Conservation (phyloP, 495 filamentous ascomycete genomes). For the Trichoderma asperelloides region DNA sequence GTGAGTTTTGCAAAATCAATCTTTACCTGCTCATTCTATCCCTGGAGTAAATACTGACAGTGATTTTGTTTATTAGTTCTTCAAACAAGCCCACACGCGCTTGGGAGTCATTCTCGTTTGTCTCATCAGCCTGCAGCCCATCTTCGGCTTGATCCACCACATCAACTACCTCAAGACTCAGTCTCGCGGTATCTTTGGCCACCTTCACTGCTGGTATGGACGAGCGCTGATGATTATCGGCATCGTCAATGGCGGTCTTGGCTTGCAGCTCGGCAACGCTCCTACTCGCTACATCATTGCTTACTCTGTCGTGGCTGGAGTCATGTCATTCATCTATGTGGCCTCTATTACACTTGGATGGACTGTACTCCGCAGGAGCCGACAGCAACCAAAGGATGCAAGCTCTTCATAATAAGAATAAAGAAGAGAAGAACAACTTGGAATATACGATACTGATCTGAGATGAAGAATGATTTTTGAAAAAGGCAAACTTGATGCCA, state of each 20-base stretch:
- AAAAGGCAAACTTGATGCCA: neutral
- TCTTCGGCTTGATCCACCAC: slow-evolving; percentile 58
- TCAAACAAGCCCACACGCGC: slow-evolving; percentile 32
- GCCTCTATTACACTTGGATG: slow-evolving; percentile 17
- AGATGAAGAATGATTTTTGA: neutral
- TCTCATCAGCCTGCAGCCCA: slow-evolving; percentile 54
- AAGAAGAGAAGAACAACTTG: neutral
- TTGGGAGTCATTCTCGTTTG: slow-evolving; percentile 52
- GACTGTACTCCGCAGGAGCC: neutral
- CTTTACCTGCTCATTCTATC: no score
- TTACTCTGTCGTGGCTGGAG: slow-evolving; percentile 50
- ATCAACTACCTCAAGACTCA: slow-evolving; percentile 38
- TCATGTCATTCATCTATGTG: slow-evolving; percentile 40
- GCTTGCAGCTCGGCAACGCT: slow-evolving; percentile 43
- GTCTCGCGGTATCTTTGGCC: slow-evolving; percentile 43
- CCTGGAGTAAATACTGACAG: neutral
- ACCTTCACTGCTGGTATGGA: slow-evolving; percentile 63
- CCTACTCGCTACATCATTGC: slow-evolving; percentile 41
- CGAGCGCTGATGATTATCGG: slow-evolving; percentile 53
- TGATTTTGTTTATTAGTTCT: slow-evolving; percentile 20
- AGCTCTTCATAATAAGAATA: neutral
- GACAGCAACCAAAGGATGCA: neutral
- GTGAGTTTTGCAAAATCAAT: slow-evolving; percentile 26
- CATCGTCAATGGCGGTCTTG: slow-evolving; percentile 63
- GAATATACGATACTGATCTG: neutral